phyloP scores from a whole-genome alignment of 2,329 filamentous ascomycete genomes.

The Paecilomyces variotii region DNA sequence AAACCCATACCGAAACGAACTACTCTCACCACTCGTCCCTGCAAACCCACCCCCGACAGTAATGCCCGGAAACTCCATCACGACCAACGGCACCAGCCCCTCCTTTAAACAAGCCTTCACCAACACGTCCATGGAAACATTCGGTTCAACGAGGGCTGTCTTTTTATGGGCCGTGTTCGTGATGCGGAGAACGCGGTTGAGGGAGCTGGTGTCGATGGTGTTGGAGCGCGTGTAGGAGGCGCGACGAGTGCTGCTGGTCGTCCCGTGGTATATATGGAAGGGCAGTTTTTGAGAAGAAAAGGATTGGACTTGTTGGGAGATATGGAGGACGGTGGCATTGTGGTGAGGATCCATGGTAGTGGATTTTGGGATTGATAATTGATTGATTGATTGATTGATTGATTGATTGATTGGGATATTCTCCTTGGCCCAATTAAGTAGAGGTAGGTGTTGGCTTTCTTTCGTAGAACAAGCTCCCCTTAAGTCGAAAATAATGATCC shows the following conservation, averaged over 20 bases:
- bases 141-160: slow-evolving; percentile 61
- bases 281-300: neutral
- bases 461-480: no score
- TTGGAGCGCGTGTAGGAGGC: slow-evolving; percentile 23
- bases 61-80: slow-evolving; percentile 66
- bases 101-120: slow-evolving; percentile 49
- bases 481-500: no score
- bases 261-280: neutral
- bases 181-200: slow-evolving; percentile 56
- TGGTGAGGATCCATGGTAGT: neutral
- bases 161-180: slow-evolving; percentile 35
- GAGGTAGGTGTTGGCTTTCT: no score
- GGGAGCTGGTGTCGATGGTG: slow-evolving; percentile 58
- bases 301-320: neutral
- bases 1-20: slow-evolving; percentile 57
- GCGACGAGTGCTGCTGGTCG: neutral
- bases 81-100: slow-evolving; percentile 54
- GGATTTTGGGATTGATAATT: neutral
- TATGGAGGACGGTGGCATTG: neutral
- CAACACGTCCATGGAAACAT: slow-evolving; percentile 60
- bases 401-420: no score
- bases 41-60: slow-evolving; percentile 61
- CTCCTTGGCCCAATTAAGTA: no score
- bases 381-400: neutral
- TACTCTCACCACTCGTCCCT: slow-evolving; percentile 60